phyloP scores from a whole-genome alignment of 2,329 filamentous ascomycete genomes.

The Trichophyton verrucosum region DNA sequence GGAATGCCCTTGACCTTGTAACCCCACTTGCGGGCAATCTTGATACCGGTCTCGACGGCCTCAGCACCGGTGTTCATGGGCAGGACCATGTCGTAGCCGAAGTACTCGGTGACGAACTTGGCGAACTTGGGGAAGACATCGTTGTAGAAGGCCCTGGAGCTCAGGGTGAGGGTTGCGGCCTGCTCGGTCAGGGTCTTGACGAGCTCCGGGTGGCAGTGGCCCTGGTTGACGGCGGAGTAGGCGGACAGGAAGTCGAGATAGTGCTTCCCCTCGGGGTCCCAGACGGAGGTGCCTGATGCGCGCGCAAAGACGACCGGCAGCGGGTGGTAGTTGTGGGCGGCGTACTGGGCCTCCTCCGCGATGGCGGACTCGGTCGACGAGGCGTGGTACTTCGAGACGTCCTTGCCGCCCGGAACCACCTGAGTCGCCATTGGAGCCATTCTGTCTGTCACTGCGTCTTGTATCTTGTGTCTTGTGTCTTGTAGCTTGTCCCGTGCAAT shows the following conservation, averaged over 20 bases:
- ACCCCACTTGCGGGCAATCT: conserved; percentile 94
- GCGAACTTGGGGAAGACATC: conserved; percentile 96
- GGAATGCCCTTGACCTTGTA: conserved; percentile 92
- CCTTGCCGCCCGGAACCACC: conserved; percentile 12
- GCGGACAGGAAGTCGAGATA: conserved; percentile 97
- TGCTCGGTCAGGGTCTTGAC: conserved; percentile 83
- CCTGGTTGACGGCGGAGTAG: conserved; percentile 96
- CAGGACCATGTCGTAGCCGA: conserved; percentile 94
- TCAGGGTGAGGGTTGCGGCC: conserved; percentile 77
- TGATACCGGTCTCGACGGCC: conserved; percentile 89
- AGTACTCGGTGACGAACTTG: conserved; percentile 75
- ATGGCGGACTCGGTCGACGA: conserved; percentile 70
- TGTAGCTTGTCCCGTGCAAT: background rate
- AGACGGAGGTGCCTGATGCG: conserved; percentile 75
- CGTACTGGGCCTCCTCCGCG: conserved; percentile 64
- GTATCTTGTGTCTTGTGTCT: background rate
- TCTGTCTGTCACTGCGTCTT: background rate
- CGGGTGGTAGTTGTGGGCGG: conserved; percentile 98
- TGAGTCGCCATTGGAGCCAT: background rate
- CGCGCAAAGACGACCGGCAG: conserved; percentile 85
- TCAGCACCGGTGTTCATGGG: conserved; percentile 98
- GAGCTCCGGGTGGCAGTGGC: conserved; percentile 93
- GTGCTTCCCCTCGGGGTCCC: conserved; percentile 91
- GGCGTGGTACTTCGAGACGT: conserved; percentile 49
- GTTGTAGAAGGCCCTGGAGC: conserved; percentile 92